Percentiles rank a stretch among this genome's conserved stretches.
These are phyloP conservation scores for Starmerella cellae DNA, from an alignment of 805 yeast genomes.

Conservation along the genomic window DNA sequence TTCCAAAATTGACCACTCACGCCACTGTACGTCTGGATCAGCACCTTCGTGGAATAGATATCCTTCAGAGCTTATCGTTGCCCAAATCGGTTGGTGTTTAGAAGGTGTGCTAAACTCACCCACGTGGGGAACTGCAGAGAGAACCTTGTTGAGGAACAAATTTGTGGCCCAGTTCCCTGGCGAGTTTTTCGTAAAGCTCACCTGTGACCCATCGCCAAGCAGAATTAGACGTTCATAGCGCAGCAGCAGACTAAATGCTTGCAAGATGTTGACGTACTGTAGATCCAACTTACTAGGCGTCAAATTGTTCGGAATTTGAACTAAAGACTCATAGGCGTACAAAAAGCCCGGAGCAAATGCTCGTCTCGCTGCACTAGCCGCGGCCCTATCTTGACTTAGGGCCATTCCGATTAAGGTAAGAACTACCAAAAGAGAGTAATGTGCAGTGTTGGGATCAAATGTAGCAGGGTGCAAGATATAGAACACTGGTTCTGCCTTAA, in stretches of 20 bases:
- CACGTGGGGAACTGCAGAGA: slow-evolving; percentile 19
- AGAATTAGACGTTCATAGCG: slow-evolving; percentile 23
- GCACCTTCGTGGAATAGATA: slow-evolving; percentile 23
- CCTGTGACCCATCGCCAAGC: slow-evolving; percentile 14
- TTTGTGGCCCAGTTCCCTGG: slow-evolving; percentile 20
- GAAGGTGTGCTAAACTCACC: slow-evolving; percentile 6
- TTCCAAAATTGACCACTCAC: slow-evolving; percentile 37
- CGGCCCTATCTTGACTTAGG: slow-evolving; percentile 12
- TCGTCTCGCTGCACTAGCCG: slow-evolving; percentile 14
- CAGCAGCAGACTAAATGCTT: slow-evolving; percentile 23
- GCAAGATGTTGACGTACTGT: slow-evolving; percentile 21
- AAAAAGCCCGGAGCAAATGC: slow-evolving; percentile 18
- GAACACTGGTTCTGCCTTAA: slow-evolving; percentile 16
- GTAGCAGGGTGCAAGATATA: slow-evolving; percentile 24
- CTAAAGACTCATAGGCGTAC: slow-evolving; percentile 19
- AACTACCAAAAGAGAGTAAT: slow-evolving; percentile 22
- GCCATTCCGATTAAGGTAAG: slow-evolving; percentile 26
- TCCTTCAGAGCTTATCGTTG: slow-evolving; percentile 20
- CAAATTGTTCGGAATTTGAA: slow-evolving; percentile 4
- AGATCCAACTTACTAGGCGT: slow-evolving; percentile 9
- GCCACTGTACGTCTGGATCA: slow-evolving; percentile 31
- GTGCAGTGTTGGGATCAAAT: slow-evolving; percentile 21
- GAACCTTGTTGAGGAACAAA: slow-evolving; percentile 19
- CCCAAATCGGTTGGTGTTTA: slow-evolving; percentile 21
- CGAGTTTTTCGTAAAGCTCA: slow-evolving; percentile 8